These are phyloP conservation scores for Diplodia intermedia DNA, from an alignment of 2,329 filamentous ascomycete genomes.

Conservation along the genomic window DNA sequence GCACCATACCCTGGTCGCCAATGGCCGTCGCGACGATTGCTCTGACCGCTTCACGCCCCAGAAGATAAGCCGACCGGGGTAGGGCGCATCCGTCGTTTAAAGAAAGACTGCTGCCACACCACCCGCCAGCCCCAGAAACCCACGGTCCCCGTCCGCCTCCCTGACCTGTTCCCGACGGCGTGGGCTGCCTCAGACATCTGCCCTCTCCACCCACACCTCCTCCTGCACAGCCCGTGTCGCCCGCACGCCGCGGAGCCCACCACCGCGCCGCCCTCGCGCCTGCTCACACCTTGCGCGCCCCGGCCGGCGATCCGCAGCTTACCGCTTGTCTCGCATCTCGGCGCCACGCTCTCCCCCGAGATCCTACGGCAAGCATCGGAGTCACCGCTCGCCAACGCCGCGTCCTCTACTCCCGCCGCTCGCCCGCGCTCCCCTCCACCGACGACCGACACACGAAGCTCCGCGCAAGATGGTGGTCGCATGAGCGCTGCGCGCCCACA, in stretches of 20 bases:
- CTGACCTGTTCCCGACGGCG: constrained; percentile 11
- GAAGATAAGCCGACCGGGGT: constrained; percentile 28
- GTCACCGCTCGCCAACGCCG: constrained; percentile 7
- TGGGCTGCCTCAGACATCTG: constrained; percentile 14
- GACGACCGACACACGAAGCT: constrained; percentile 12
- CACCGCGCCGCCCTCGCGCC: not conserved
- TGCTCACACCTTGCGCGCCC: not conserved
- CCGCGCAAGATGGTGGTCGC: constrained; percentile 30
- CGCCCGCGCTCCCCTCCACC: constrained; percentile 7
- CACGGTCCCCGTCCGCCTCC: constrained; percentile 3
- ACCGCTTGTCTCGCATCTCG: constrained; percentile 28
- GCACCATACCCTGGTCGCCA: constrained; percentile 14
- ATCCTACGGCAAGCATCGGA: constrained; percentile 27
- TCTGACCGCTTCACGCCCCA: constrained; percentile 28
- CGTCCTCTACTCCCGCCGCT: constrained; percentile 7
- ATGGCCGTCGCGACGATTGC: constrained; percentile 22
- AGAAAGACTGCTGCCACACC: constrained; percentile 21
- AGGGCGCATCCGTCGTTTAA: constrained; percentile 6
- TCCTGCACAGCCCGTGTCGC: not conserved
- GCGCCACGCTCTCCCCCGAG: constrained; percentile 14
- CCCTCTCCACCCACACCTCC: constrained; percentile 23
- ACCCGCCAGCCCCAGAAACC: not conserved
- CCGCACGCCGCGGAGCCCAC: not conserved
- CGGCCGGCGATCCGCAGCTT: constrained; percentile 24
- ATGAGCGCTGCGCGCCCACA: constrained; percentile 27